These are phyloP conservation scores for Rhizopogon vulgaris DNA, from an alignment of 768 basidiomycete genomes.

Conservation along the genomic window DNA sequence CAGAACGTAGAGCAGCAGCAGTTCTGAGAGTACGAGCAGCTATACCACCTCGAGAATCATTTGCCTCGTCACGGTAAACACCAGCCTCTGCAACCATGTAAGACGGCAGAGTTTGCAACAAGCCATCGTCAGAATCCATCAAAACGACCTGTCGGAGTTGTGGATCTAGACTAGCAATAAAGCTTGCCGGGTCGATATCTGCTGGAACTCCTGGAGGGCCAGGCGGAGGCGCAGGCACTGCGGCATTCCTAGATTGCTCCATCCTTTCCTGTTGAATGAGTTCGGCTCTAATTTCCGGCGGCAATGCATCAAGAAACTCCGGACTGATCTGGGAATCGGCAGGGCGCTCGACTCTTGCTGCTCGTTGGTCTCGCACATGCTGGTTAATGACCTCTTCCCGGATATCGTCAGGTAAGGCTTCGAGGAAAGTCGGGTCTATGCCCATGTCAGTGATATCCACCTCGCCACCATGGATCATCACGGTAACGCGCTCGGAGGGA, in stretches of 20 bases:
- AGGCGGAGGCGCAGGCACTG: slow-evolving; percentile 25
- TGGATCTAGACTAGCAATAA: slow-evolving; percentile 90
- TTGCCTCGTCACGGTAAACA: slow-evolving; percentile 55
- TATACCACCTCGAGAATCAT: slow-evolving; percentile 24
- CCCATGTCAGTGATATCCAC: slow-evolving; percentile 99
- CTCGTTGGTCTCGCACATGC: slow-evolving; percentile 88
- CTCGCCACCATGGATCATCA: slow-evolving; percentile 85
- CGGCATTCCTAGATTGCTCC: slow-evolving; percentile 63
- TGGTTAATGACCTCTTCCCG: slow-evolving; percentile 97
- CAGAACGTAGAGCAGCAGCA: slow-evolving; percentile 16
- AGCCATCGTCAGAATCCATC: slow-evolving; percentile 81
- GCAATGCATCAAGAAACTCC: slow-evolving; percentile 94
- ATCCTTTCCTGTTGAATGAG: slow-evolving; percentile 92
- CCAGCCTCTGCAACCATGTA: slow-evolving; percentile 85
- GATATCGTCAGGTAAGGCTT: slow-evolving; percentile 98
- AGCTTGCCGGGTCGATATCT: slow-evolving; percentile 84
- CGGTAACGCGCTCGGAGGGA: slow-evolving; percentile 63
- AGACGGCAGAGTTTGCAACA: slow-evolving; percentile 74
- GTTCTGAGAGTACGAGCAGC: slow-evolving; percentile 9
- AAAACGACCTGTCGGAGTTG: slow-evolving; percentile 86
- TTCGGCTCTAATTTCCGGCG: slow-evolving; percentile 94
- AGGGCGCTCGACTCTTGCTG: slow-evolving; percentile 67
- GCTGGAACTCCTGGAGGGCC: slow-evolving; percentile 37
- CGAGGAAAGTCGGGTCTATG: slow-evolving; percentile 96
- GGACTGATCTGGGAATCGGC: slow-evolving; percentile 85